phyloP scores from a whole-genome alignment of 78 protist genomes.

The Dictyostelium firmibasis region DNA sequence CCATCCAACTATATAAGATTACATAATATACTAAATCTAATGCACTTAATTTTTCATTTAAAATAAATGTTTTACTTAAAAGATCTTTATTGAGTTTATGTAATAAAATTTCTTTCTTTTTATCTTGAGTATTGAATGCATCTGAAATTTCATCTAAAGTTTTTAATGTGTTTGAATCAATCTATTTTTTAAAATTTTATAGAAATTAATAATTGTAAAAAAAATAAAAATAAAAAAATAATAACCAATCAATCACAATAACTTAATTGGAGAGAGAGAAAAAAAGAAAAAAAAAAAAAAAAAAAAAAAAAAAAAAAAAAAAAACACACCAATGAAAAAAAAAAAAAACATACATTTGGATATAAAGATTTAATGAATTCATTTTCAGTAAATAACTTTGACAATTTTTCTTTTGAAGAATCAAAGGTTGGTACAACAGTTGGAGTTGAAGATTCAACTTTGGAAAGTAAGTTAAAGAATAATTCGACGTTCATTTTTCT shows the following conservation, averaged over 20 bases:
- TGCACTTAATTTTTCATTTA: conserved; percentile 12
- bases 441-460: not conserved
- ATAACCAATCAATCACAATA: too few species aligned
- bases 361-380: not conserved
- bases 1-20: conserved; percentile 50
- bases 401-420: not conserved
- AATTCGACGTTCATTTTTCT: not conserved
- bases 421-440: not conserved
- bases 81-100: conserved; percentile 64
- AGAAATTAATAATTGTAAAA: too few species aligned
- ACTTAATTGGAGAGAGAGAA: too few species aligned
- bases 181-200: too few species aligned
- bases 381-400: not conserved
- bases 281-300: too few species aligned
- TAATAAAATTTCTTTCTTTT: conserved; percentile 28
- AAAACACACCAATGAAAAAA: not conserved
- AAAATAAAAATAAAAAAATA: too few species aligned
- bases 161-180: not conserved
- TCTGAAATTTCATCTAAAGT: conserved; percentile 6
- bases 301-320: not conserved
- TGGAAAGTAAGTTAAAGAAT: not conserved
- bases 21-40: conserved; percentile 47
- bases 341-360: not conserved
- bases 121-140: not conserved
- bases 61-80: conserved; percentile 9